A percentile compares a stretch with the other conserved stretches of the same genome.
These are phyloP conservation scores for Fusarium cyanostomum DNA, from an alignment of 2,329 filamentous ascomycete species.

Conservation along the genomic window DNA sequence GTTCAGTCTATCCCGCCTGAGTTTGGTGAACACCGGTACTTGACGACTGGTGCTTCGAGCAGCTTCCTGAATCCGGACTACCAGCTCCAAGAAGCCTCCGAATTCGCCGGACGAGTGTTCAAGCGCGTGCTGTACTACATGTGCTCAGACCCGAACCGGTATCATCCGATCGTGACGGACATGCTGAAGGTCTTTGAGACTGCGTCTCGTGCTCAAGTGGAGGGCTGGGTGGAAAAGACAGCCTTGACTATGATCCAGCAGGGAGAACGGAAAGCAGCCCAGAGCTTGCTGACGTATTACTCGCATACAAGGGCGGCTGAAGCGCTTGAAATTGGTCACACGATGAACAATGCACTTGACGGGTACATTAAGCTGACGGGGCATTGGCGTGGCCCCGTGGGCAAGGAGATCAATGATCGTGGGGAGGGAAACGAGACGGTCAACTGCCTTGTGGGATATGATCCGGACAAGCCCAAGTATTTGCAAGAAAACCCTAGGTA, in stretches of 20 bases:
- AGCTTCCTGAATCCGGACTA: slow-evolving; percentile 41
- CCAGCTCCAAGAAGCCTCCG: slow-evolving; percentile 34
- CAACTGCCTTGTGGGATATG: slow-evolving; percentile 36
- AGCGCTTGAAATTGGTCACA: slow-evolving; percentile 30
- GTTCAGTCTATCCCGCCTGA: slow-evolving; percentile 33
- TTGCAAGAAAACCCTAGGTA: slow-evolving; percentile 7
- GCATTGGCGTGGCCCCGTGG: slow-evolving; percentile 29
- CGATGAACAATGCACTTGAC: slow-evolving; percentile 32
- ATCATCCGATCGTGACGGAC: slow-evolving; percentile 29
- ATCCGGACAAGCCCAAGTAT: slow-evolving; percentile 33
- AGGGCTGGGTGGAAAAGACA: slow-evolving; percentile 34
- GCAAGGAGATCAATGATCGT: slow-evolving; percentile 37
- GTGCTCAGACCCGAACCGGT: slow-evolving; percentile 33
- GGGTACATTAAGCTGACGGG: slow-evolving; percentile 37
- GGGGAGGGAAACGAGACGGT: slow-evolving; percentile 38
- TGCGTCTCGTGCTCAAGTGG: slow-evolving; percentile 24
- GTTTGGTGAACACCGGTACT: slow-evolving; percentile 34
- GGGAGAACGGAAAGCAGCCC: slow-evolving; percentile 25
- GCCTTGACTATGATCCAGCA: slow-evolving; percentile 26
- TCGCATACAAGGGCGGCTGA: slow-evolving; percentile 33
- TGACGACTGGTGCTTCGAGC: slow-evolving; percentile 36
- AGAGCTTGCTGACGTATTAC: slow-evolving; percentile 34
- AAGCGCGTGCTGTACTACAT: slow-evolving; percentile 38
- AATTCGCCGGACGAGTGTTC: slow-evolving; percentile 36
- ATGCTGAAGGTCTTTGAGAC: slow-evolving; percentile 26